Evolutionary conservation across 75 land plant genomes (phyloP).

Genomic region (Pinus tabuliformis): DNA sequence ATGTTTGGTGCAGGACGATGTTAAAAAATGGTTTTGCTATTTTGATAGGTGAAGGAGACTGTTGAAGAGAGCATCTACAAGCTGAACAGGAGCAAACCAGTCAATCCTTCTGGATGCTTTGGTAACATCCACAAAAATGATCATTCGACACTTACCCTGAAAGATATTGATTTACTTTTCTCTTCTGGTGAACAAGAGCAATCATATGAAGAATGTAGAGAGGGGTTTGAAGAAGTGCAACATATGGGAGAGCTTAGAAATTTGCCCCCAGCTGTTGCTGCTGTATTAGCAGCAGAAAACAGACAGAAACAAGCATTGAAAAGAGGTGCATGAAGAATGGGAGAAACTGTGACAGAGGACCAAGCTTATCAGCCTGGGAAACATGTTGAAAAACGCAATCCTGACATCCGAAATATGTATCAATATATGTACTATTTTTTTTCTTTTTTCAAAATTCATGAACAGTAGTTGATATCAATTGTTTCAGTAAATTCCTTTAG

Average conservation of each 20-base stretch:
- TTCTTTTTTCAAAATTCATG: not conserved
- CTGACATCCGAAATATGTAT: not conserved
- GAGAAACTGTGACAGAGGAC: not conserved
- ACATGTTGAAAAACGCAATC: not conserved
- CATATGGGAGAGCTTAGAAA: constrained; percentile 32
- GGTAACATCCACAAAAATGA: constrained; percentile 47
- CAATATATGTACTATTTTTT: not conserved
- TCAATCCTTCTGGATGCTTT: constrained; percentile 21
- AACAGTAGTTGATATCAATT: not conserved
- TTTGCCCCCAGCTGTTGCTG: constrained; percentile 85
- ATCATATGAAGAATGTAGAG: constrained; percentile 12
- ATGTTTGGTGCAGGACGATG: not conserved
- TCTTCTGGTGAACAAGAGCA: constrained; percentile 7
- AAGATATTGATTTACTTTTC: constrained; percentile 77
- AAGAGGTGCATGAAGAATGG: not conserved
- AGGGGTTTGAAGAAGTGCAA: constrained; percentile 2
- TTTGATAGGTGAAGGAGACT: constrained; percentile 72
- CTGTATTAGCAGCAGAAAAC: constrained; percentile 87
- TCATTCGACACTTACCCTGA: constrained; percentile 62
- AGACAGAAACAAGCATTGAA: constrained; percentile 20
- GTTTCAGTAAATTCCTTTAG: not conserved
- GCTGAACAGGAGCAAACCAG: constrained; percentile 49
- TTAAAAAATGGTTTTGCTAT: constrained; percentile 8
- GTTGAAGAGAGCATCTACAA: constrained; percentile 94
- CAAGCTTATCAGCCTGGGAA: not conserved